Percentiles rank a stretch among this genome's conserved stretches.
phyloP scores from a whole-genome alignment of 768 basidiomycete species.

The Boletus rufocinnamomeus region DNA sequence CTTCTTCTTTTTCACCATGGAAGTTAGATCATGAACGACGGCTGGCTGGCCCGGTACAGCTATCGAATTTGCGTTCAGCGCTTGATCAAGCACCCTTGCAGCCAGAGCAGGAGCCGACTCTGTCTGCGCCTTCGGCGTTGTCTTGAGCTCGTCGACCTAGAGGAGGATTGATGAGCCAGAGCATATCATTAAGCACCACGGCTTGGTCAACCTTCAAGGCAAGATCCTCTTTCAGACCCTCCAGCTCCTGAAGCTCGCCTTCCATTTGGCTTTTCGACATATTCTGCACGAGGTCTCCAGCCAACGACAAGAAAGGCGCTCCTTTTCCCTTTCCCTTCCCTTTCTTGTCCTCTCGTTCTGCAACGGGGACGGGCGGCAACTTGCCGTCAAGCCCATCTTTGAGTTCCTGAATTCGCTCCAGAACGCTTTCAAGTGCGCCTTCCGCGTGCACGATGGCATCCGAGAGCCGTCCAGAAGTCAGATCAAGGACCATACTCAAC shows the following conservation, averaged over 20 bases:
- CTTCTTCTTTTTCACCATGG: constrained; percentile 89
- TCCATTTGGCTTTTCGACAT: constrained; percentile 77
- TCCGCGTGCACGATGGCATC: constrained; percentile 84
- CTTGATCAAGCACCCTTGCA: constrained; percentile 70
- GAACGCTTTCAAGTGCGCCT: constrained; percentile 76
- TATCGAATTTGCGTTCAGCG: constrained; percentile 52
- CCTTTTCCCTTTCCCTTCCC: constrained; percentile 67
- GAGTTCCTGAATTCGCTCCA: constrained; percentile 65
- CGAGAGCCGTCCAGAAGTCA: constrained; percentile 79
- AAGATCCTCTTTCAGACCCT: constrained; percentile 75
- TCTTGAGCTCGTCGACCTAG: constrained; percentile 90
- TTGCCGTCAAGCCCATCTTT: constrained; percentile 45
- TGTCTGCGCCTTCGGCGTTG: constrained; percentile 63
- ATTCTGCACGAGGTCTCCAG: constrained; percentile 57
- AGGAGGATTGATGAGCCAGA: background rate
- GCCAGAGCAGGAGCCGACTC: constrained; percentile 69
- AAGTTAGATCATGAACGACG: constrained; percentile 79
- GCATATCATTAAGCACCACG: background rate
- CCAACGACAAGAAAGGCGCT: constrained; percentile 39
- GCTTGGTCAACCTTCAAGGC: constrained; percentile 66
- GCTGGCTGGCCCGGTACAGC: constrained; percentile 37
- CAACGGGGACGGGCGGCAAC: constrained; percentile 33
- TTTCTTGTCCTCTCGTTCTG: constrained; percentile 42
- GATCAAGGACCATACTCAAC: constrained; percentile 89
- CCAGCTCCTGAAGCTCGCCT: constrained; percentile 76